A percentile compares a stretch with the other conserved stretches of the same genome.
Conservation (phyloP, 768 basidiomycete species). For the Tricholoma sp. region DNA sequence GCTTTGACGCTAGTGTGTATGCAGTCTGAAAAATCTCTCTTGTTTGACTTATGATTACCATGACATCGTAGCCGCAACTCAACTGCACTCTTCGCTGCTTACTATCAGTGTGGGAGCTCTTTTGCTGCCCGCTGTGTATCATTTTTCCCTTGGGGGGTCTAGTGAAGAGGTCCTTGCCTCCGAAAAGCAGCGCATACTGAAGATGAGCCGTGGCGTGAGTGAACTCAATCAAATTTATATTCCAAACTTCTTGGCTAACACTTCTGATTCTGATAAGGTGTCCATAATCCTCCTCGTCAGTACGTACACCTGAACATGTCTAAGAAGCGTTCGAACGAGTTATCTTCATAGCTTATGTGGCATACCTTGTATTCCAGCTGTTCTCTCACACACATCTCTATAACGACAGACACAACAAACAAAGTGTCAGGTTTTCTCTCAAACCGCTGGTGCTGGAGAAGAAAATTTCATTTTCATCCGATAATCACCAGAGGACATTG, state of each 20-base stretch:
- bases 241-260: not conserved
- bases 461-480: too few species aligned
- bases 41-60: not conserved
- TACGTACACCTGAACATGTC: constrained; percentile 27
- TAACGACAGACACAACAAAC: constrained; percentile 38
- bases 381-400: constrained; percentile 76
- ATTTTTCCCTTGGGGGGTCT: constrained; percentile 47
- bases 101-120: constrained; percentile 75
- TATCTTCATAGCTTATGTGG: constrained; percentile 51
- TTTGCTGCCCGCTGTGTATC: constrained; percentile 73
- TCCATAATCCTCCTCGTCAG: constrained; percentile 75
- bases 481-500: not conserved
- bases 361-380: constrained; percentile 74
- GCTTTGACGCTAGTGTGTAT: constrained; percentile 61
- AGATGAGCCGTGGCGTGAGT: constrained; percentile 75
- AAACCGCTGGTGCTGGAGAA: not conserved
- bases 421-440: constrained; percentile 34
- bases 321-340: not conserved
- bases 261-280: constrained; percentile 37
- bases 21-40: not conserved
- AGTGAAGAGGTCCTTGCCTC: constrained; percentile 17
- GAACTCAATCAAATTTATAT: not conserved
- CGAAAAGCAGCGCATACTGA: constrained; percentile 49
- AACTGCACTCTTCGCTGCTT: constrained; percentile 68
- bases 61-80: constrained; percentile 50